Percentiles rank a stretch among this genome's conserved stretches.
phyloP scores from a whole-genome alignment of 352 stramenopile genomes.

The Peronospora belbahrii region DNA sequence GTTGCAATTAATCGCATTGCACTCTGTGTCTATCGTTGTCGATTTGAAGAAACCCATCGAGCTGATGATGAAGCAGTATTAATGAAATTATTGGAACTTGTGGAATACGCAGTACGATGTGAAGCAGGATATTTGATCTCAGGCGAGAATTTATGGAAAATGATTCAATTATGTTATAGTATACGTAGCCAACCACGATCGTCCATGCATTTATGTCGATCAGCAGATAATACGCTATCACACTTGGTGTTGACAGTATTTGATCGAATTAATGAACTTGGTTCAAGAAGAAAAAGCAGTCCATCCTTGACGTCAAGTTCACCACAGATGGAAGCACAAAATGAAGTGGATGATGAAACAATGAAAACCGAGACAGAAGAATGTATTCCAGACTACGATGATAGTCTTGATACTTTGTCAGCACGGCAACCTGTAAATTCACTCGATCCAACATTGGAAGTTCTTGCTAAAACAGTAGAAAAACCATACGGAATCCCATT shows the following conservation, averaged over 20 bases:
- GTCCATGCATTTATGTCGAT: slow-evolving; percentile 88
- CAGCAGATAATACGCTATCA: slow-evolving; percentile 93
- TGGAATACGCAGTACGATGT: slow-evolving; percentile 92
- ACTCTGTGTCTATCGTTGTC: slow-evolving; percentile 87
- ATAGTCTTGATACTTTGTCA: slow-evolving; percentile 24
- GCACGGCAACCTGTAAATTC: not conserved
- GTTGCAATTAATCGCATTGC: slow-evolving; percentile 93
- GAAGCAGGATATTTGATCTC: slow-evolving; percentile 87
- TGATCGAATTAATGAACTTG: slow-evolving; percentile 78
- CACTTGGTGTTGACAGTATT: slow-evolving; percentile 97
- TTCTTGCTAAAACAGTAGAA: slow-evolving; percentile 15
- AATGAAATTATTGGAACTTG: slow-evolving; percentile 95
- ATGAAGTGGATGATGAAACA: not conserved
- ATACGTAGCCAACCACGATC: slow-evolving; percentile 88
- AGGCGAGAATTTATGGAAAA: slow-evolving; percentile 90
- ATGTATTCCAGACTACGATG: slow-evolving; percentile 12
- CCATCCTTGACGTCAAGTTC: slow-evolving; percentile 2
- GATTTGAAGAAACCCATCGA: slow-evolving; percentile 93
- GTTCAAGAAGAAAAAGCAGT: slow-evolving; percentile 19
- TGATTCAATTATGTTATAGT: slow-evolving; percentile 95
- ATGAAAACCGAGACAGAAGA: slow-evolving; percentile 8
- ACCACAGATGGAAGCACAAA: not conserved
- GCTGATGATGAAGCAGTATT: slow-evolving; percentile 89
- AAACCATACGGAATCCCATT: slow-evolving; percentile 82
- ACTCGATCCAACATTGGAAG: slow-evolving; percentile 8